Percentiles rank a stretch among this genome's conserved stretches.
These are phyloP conservation scores for Pichia scutulata DNA, from an alignment of 805 yeast genomes.

Conservation along the genomic window DNA sequence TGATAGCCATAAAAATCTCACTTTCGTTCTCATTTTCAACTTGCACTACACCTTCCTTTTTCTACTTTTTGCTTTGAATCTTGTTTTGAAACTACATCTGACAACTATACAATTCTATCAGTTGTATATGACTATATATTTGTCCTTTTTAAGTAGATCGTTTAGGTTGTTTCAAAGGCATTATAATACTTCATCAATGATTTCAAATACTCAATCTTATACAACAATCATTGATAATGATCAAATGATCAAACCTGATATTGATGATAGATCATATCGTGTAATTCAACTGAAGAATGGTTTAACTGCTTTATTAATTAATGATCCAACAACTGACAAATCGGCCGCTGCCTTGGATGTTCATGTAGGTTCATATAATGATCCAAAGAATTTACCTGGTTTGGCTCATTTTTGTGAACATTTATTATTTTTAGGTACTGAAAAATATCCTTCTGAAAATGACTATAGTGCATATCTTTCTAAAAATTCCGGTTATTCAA, in stretches of 20 bases:
- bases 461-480: slow-evolving; percentile 69
- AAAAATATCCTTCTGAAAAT: slow-evolving; percentile 66
- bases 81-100: no score
- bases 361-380: slow-evolving; percentile 68
- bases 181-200: not conserved
- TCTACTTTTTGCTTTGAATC: not conserved
- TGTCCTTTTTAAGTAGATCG: not conserved
- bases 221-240: slow-evolving; percentile 15
- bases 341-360: slow-evolving; percentile 78
- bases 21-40: no score
- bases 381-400: slow-evolving; percentile 57
- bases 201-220: slow-evolving; percentile 3
- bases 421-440: slow-evolving; percentile 71
- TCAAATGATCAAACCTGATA: slow-evolving; percentile 34
- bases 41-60: not conserved
- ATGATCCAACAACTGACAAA: slow-evolving; percentile 64
- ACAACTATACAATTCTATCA: not conserved
- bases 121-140: not conserved
- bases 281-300: slow-evolving; percentile 52
- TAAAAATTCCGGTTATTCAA: slow-evolving; percentile 80
- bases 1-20: no score
- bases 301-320: slow-evolving; percentile 53
- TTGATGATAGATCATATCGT: slow-evolving; percentile 73
- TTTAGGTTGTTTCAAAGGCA: not conserved
- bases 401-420: slow-evolving; percentile 76